Conservation (phyloP, 352 stramenopile species). For the Pythium phragmitis region DNA sequence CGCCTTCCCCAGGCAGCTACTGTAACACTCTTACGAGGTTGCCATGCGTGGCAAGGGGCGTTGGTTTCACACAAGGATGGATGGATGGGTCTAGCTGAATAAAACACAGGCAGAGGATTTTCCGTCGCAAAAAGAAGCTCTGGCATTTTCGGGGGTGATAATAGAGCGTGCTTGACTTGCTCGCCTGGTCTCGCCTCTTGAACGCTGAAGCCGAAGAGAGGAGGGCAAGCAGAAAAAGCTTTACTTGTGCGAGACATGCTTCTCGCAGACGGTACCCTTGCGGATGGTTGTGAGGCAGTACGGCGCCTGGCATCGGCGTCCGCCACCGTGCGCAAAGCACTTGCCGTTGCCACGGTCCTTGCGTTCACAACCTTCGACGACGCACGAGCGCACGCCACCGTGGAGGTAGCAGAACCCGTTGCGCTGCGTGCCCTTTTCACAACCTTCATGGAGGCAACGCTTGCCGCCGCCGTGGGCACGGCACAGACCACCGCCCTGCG, state of each 20-base stretch:
- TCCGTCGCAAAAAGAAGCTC: slow-evolving; percentile 10
- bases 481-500: slow-evolving; percentile 72
- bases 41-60: not conserved
- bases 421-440: slow-evolving; percentile 76
- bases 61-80: slow-evolving; percentile 13
- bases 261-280: slow-evolving; percentile 59
- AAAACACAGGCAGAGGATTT: slow-evolving; percentile 10
- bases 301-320: slow-evolving; percentile 63
- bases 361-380: slow-evolving; percentile 67
- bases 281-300: slow-evolving; percentile 71
- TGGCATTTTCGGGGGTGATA: slow-evolving; percentile 7
- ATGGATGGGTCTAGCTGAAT: slow-evolving; percentile 10
- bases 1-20: not conserved
- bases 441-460: slow-evolving; percentile 68
- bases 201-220: not conserved
- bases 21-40: not conserved
- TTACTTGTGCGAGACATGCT: slow-evolving; percentile 23
- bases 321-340: slow-evolving; percentile 76
- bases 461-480: slow-evolving; percentile 80
- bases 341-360: slow-evolving; percentile 86
- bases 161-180: slow-evolving; percentile 2
- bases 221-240: not conserved
- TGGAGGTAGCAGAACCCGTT: slow-evolving; percentile 83
- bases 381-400: slow-evolving; percentile 71
- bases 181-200: not conserved